Base-by-base conservation (phyloP, 2,329 filamentous ascomycete genomes). In the Ophiostoma australiae region DNA sequence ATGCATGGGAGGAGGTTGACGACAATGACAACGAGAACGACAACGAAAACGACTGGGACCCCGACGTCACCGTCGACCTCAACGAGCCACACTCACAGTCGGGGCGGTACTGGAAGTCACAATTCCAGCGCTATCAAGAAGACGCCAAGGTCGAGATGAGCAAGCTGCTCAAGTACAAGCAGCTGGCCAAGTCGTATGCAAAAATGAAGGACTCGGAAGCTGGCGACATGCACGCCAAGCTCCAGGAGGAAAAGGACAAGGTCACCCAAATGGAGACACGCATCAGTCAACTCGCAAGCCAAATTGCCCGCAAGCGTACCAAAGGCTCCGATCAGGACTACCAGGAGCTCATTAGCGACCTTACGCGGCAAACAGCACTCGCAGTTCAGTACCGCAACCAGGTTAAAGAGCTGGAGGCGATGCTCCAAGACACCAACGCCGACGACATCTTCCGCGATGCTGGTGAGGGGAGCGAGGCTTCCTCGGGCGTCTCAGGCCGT, bases 101-200 rank as follows among this genome's bases (percentile, higher is more conserved):
- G 4, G 91, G 91, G 7, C 88, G 86, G 75, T 93, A 91, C 79
- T 94, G 91, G 91, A 94, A 94, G 79, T 85, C 87, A 33, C 87
- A 93, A 76, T 94, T 91, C 76, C 86, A 92, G 74, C 86, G 84
- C 70, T 94, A 94, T 76, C 88, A 91, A 68, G 84, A 87, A 65
- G 90, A 91, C 73, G 91, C 91, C 73, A 88, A 87, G 78, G 85
- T 84, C 63, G 90, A 94, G 78, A 89, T 93, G 83, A 89, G 89
- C 81, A 92, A 90, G 80, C 83, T 94, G 76, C 85, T 94, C 77
- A 88, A 87, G 77, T 94, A 93, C 82, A 92, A 93, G 81, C 87
- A 91, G 77, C 83, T 92, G 73, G 90, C 91, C 71, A 94, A 92
- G 80, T 90, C 89, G 70, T 94, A 90, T 77, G 91, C 91, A 63